Evolutionary conservation across 306 rosid species (phyloP), one percentile per base, ranked within the genome.

Genomic region (Betula pendula): DNA sequence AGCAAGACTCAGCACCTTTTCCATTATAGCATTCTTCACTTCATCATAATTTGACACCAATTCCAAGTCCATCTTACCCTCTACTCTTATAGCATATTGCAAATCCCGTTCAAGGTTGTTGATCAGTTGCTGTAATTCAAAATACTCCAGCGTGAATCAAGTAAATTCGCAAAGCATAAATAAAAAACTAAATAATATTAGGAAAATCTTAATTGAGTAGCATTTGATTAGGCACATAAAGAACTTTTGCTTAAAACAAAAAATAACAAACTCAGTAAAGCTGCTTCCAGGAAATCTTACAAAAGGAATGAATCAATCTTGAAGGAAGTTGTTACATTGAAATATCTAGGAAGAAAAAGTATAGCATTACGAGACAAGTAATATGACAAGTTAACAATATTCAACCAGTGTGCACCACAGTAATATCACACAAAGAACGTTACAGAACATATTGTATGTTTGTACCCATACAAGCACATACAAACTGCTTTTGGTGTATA

Each of bases 101-200:
- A 94, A 91, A 87, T 94, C 98, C 78, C 98, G 91, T 82, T 92
- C 97, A 81, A 94, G 91, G 80, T 90, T 94, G 85, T 77, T 62
- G 68, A 94, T 92, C 84, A 94, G 72, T 89, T 85, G 90, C 98
- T 94, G 97, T 49, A 85, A 84, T 79, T 25, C 43, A 78, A 51
- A 75, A 68, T 42, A 79, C 17, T 50, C 70, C 22, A 81, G 52
- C 35, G 76, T 74, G 73, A 87, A 80, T 78, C 55, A 83, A 80
- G 78, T 74, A 79, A 50, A 56, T 35, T 66, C 43, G 43, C 51
- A 50, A 76, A 77, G 77, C 40, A 24, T 33, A 24, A 42, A 78
- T 22, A 20, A 62, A n/a, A 35, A 33, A 19, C 44, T 53, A 27
- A 8, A 51, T 19, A 70, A 19, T 72, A 45, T 40, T 22, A 25